Evolutionary conservation across 2,329 filamentous ascomycete genomes (phyloP).

Genomic region (Exophiala dermatitidis): DNA sequence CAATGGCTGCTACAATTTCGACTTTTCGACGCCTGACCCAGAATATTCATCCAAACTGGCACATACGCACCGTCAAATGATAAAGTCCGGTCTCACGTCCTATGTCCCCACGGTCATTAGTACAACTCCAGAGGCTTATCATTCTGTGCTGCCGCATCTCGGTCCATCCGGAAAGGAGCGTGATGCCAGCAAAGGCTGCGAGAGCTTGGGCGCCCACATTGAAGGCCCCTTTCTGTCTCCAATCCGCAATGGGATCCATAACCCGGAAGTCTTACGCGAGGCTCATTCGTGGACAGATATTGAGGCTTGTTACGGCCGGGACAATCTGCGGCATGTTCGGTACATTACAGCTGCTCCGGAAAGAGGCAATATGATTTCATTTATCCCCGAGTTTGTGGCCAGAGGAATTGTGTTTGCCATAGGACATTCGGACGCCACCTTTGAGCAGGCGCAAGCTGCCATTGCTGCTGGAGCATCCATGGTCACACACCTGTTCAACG

Average conservation of each 20-base stretch:
- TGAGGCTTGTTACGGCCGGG: slow-evolving; percentile 51
- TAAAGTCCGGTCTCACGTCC: slow-evolving; percentile 76
- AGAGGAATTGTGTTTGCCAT: slow-evolving; percentile 69
- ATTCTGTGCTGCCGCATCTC: slow-evolving; percentile 64
- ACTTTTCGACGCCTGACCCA: slow-evolving; percentile 67
- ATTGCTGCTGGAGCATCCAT: slow-evolving; percentile 71
- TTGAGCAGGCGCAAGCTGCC: slow-evolving; percentile 68
- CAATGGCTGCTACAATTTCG: slow-evolving; percentile 87
- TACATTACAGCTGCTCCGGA: slow-evolving; percentile 87
- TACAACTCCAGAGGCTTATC: slow-evolving; percentile 72
- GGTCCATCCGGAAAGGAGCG: slow-evolving; percentile 60
- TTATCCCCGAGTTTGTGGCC: slow-evolving; percentile 60
- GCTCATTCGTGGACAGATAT: slow-evolving; percentile 54
- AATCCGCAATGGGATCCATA: slow-evolving; percentile 81
- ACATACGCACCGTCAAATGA: slow-evolving; percentile 62
- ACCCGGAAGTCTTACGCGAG: slow-evolving; percentile 60
- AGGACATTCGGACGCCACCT: slow-evolving; percentile 80
- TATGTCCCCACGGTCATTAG: slow-evolving; percentile 82
- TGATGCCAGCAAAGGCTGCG: slow-evolving; percentile 60
- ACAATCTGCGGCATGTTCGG: slow-evolving; percentile 61
- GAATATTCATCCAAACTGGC: slow-evolving; percentile 66
- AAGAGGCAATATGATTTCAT: slow-evolving; percentile 58
- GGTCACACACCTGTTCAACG: slow-evolving; percentile 92
- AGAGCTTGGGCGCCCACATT: slow-evolving; percentile 82
- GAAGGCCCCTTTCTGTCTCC: slow-evolving; percentile 84